phyloP scores from a whole-genome alignment of 768 basidiomycete species.

The Cantharellus anzutake region DNA sequence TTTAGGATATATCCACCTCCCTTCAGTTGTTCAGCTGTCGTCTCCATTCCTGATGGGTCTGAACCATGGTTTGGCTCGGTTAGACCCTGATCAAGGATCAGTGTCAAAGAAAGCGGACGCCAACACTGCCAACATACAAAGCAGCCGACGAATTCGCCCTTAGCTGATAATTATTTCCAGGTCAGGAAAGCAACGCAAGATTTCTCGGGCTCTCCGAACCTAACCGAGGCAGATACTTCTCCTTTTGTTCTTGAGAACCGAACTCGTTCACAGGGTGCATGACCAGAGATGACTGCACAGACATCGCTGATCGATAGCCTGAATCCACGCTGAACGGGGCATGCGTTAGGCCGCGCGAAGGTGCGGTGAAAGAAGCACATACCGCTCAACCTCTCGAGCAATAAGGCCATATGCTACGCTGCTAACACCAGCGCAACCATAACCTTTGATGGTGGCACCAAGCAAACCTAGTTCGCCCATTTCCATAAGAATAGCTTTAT shows the following conservation, averaged over 20 bases:
- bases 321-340: conserved; percentile 58
- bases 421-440: conserved; percentile 83
- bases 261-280: conserved; percentile 91
- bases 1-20: conserved; percentile 73
- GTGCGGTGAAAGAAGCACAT: conserved; percentile 7
- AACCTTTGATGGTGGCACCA: conserved; percentile 83
- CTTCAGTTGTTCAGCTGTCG: conserved; percentile 55
- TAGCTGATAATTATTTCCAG: conserved; percentile 26
- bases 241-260: conserved; percentile 77
- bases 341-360: background rate
- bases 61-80: conserved; percentile 97
- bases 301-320: conserved; percentile 86
- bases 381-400: conserved; percentile 87
- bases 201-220: conserved; percentile 24
- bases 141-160: conserved; percentile 76
- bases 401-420: conserved; percentile 90
- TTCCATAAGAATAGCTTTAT: conserved; percentile 56
- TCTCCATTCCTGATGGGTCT: conserved; percentile 96
- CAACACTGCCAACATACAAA: conserved; percentile 42
- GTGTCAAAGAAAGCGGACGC: background rate
- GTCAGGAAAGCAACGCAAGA: conserved; percentile 3
- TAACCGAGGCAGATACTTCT: conserved; percentile 71
- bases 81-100: conserved; percentile 38
- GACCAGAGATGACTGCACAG: conserved; percentile 88
- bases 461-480: conserved; percentile 87